Conservation (phyloP, 1,284 basidiomycete species). For the Coniferiporia sulphurascens region DNA sequence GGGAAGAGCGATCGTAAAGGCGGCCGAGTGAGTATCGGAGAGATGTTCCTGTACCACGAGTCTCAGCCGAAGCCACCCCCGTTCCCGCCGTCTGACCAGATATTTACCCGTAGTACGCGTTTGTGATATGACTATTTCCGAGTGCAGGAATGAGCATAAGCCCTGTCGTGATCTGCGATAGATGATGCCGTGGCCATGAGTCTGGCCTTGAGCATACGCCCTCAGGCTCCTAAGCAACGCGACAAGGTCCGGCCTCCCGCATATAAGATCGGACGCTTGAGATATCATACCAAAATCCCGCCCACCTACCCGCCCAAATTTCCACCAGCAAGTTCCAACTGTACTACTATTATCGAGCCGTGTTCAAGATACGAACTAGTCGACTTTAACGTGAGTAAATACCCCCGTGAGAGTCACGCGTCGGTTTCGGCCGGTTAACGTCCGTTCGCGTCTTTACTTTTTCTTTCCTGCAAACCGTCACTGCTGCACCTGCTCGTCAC, state of each 20-base stretch:
- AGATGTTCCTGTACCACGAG: constrained; percentile 3
- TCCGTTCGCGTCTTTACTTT: background rate
- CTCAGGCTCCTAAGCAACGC: background rate
- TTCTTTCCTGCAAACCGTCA: background rate
- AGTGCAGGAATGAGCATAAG: background rate
- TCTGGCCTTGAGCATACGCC: background rate
- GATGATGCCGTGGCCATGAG: background rate
- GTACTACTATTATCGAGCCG: background rate
- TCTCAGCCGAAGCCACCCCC: constrained; percentile 9
- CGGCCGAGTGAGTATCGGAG: background rate
- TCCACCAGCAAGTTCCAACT: too few species aligned
- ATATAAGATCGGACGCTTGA: background rate
- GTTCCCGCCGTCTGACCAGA: background rate
- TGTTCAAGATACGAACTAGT: background rate
- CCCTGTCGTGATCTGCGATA: background rate
- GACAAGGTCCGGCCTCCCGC: background rate
- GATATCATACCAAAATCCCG: background rate
- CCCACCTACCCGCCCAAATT: background rate
- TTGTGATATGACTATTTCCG: background rate
- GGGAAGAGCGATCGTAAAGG: background rate
- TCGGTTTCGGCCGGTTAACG: too few species aligned
- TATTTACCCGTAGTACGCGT: background rate
- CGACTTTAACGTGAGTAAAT: background rate
- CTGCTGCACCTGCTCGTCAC: background rate
- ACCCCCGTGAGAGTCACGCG: constrained; percentile 2